Evolutionary conservation across 208 protist species (phyloP), one percentile per base, ranked within the genome.

Genomic region (Strigomonas oncopelti): DNA sequence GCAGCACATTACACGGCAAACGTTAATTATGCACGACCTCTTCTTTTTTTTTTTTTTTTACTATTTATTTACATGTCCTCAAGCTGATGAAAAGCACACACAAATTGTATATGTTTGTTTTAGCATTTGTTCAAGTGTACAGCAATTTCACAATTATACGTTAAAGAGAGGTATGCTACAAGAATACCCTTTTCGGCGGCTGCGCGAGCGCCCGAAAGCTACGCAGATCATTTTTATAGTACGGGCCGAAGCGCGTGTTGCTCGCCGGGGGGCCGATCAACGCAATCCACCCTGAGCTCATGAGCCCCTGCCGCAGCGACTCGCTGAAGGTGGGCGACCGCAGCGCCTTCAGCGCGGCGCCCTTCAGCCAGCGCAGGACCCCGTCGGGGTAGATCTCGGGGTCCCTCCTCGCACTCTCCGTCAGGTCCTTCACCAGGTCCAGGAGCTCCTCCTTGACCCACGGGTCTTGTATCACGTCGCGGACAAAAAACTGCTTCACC

Each of bases 391-490:
- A 89, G 7, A 95, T 48, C 36, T 74, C 71, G 0, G 56, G 68
- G 78, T 95, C 87, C 20, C 36, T 54, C 61, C 80, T 79, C 28
- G 91, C 66, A 9, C 77, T 75, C 25, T 72, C 80, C 1, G 77
- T 78, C 0, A 84, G 59, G 28, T 87, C 80, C 54, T 75, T 73
- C 18, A 75, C 84, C 51, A 91, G 71, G 24, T 70, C 80, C 32
- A 93, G 71, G 24, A 95, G 85, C 61, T 95, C 86, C 59, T 95
- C 90, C 52, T 78, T 77, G 57, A 95, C 90, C 85, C 87, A 95
- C 14, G 63, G 16, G 63, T 95, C 90, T 36, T 80, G 68, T 59
- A 93, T 82, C n/a, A 93, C 65, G 27, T 90, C 84, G 8, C 81
- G 62, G 16, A 93, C 83, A 29, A 83, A 81, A 60, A 85, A 84